Evolutionary conservation across 139 green algal genomes (phyloP).

Genomic region (Closterium sp.): DNA sequence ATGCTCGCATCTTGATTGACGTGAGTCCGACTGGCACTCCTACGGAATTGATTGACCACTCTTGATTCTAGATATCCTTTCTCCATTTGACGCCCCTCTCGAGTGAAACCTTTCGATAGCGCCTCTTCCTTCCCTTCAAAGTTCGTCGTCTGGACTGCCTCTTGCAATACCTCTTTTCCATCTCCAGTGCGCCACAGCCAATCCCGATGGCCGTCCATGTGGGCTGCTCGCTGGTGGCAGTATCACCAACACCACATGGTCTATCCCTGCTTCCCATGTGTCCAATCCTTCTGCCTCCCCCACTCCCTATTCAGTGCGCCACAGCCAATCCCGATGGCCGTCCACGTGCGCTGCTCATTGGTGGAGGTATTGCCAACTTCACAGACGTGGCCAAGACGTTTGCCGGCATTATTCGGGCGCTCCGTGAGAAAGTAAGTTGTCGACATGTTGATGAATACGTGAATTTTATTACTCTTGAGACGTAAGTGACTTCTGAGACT

Average conservation of each 20-base stretch:
- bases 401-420: slow-evolving; percentile 81
- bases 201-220: slow-evolving; percentile 63
- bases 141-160: no score
- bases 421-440: slow-evolving; percentile 57
- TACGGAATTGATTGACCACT: no score
- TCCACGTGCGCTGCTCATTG: slow-evolving; percentile 77
- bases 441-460: no score
- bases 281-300: background rate
- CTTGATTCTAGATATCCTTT: no score
- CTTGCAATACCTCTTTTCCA: no score
- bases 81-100: no score
- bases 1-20: slow-evolving; percentile 58
- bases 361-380: slow-evolving; percentile 94
- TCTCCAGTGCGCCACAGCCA: slow-evolving; percentile 63
- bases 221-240: slow-evolving; percentile 76
- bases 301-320: slow-evolving; percentile 55
- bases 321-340: slow-evolving; percentile 69
- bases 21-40: no score
- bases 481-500: no score
- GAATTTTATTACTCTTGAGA: no score
- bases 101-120: no score
- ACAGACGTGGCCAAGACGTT: slow-evolving; percentile 94
- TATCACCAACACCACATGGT: background rate
- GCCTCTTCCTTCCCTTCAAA: no score
- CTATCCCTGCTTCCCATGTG: background rate